Base-by-base conservation (phyloP, 805 yeast genomes). In the Yamadazyma phyllophila region DNA sequence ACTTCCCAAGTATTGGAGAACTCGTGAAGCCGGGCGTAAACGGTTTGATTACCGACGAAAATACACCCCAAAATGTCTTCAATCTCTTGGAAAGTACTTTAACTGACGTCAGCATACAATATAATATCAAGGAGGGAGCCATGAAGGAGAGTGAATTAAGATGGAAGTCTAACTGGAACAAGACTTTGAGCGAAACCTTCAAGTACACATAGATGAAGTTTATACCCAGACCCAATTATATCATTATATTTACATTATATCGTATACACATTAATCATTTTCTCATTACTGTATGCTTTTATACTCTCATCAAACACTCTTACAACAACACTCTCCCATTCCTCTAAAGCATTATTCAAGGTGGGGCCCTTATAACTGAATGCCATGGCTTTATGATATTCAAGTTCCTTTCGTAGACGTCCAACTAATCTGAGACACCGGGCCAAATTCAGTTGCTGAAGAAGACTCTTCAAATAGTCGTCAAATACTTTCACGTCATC, bases 131-230 rank as follows among this genome's bases (percentile, higher is more conserved):
- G 53, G 51, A 57, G 8, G 96, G 96, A 11, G 98, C 97, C 0
- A 13, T 82, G 41, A 46, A 55, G n/a, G 96, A 91, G 65, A 81
- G 95, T 43, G 50, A 67, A 36, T 60, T 64, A 20, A 76, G 86
- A 44, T 92, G 98, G 98, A 78, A 81, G 36, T 65, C 73, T 10
- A 86, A 83, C 58, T 92, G 98, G 98, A 38, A 40, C 24, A 48
- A 51, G 2, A 71, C 70, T 37, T 61, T 84, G 39, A 76, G 74
- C 1, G 54, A 56, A 4, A 33, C 42, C 1, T 66, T 73, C 45
- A 41, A 49, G 17, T 58, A 42, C 17, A 29, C 31, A n/a, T 29
- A 29, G 13, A 4, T 29, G 13, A 8, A 29, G 9, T 20, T 20
- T 20, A 20, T 20, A 3, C 24, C 24, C 24, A 20, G 6, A 3